phyloP scores from a whole-genome alignment of 352 stramenopile species.

The Phytophthora kernoviae region DNA sequence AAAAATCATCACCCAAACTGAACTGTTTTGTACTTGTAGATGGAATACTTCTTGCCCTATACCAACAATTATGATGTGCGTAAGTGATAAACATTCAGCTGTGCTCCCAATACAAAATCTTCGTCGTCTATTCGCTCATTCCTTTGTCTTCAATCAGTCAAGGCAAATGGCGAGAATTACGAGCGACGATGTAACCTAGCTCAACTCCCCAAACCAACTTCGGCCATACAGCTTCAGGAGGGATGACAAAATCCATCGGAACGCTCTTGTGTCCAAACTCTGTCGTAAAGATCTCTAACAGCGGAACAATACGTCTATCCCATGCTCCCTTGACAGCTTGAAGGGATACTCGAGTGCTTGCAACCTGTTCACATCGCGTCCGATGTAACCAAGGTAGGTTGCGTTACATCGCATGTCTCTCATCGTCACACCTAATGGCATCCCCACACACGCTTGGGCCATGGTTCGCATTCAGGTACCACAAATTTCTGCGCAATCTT shows the following conservation, averaged over 20 bases:
- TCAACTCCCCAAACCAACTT: slow-evolving; percentile 56
- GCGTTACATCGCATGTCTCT: slow-evolving; percentile 23
- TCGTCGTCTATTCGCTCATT: no score
- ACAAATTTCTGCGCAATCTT: slow-evolving; percentile 27
- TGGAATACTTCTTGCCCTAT: no score
- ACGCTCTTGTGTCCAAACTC: neutral
- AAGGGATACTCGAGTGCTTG: slow-evolving; percentile 36
- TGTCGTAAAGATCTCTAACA: no score
- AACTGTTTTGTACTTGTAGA: no score
- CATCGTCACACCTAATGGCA: neutral
- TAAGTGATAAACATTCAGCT: no score
- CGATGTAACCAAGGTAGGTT: slow-evolving; percentile 39
- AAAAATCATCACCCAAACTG: no score
- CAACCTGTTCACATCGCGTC: slow-evolving; percentile 1
- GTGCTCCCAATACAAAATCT: no score
- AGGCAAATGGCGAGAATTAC: neutral
- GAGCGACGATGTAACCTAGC: neutral
- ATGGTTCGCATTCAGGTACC: slow-evolving; percentile 23
- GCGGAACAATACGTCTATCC: neutral
- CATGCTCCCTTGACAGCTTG: neutral
- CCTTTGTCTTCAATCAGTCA: neutral
- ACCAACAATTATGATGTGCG: no score
- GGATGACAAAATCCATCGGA: slow-evolving; percentile 89
- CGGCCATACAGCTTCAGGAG: slow-evolving; percentile 64
- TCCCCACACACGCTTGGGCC: slow-evolving; percentile 34